Percentiles rank a stretch among this genome's conserved stretches.
Conservation (phyloP, 2,329 filamentous ascomycete species). For the Fusarium napiforme region DNA sequence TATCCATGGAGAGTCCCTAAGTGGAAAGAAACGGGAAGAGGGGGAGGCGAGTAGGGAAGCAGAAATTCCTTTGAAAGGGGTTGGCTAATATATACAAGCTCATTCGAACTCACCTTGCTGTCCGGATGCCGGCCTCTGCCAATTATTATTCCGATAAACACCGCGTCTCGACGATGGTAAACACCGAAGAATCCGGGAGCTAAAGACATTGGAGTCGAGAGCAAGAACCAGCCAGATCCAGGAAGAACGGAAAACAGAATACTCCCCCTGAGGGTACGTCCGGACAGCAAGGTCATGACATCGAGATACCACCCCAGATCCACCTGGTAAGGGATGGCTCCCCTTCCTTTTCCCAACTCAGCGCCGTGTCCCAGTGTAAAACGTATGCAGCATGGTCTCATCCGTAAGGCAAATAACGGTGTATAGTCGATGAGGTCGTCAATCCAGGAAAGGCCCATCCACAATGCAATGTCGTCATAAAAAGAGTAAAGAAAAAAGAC, state of each 20-base stretch:
- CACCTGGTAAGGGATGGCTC: conserved; percentile 36
- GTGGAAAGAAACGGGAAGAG: conserved; percentile 22
- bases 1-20: conserved; percentile 39
- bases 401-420: conserved; percentile 44
- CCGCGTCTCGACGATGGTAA: conserved; percentile 39
- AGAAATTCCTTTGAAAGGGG: conserved; percentile 52
- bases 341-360: conserved; percentile 47
- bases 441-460: conserved; percentile 43
- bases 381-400: conserved; percentile 51
- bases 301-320: conserved; percentile 41
- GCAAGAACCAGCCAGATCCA: conserved; percentile 45
- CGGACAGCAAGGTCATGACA: conserved; percentile 50
- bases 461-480: conserved; percentile 45
- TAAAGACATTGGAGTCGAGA: conserved; percentile 41
- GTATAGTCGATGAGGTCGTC: conserved; percentile 43
- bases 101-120: conserved; percentile 63
- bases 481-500: conserved; percentile 37
- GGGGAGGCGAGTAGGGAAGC: conserved; percentile 24
- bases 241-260: conserved; percentile 45
- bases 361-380: conserved; percentile 47
- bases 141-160: conserved; percentile 45
- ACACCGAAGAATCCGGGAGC: conserved; percentile 42
- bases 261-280: conserved; percentile 47
- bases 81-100: conserved; percentile 65
- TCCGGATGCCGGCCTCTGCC: conserved; percentile 56